phyloP scores from a whole-genome alignment of 495 filamentous ascomycete genomes.

The Darksidea phi region DNA sequence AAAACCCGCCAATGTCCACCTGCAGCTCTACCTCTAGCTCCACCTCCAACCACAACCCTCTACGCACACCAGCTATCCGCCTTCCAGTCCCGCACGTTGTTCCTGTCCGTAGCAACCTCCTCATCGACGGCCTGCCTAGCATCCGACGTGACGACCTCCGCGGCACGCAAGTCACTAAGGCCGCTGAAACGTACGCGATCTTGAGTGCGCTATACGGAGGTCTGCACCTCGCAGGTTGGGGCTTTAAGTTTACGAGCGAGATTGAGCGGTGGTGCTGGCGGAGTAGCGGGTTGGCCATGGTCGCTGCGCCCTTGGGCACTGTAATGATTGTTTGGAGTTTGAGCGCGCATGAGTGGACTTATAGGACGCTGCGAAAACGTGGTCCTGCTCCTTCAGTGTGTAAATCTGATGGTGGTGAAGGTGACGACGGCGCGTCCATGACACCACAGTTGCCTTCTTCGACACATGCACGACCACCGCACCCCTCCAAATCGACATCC shows the following conservation, averaged over 20 bases:
- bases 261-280: background rate
- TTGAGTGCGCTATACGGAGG: background rate
- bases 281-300: background rate
- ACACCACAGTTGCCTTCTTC: background rate
- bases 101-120: conserved; percentile 10
- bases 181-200: background rate
- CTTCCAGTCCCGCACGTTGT: conserved; percentile 10
- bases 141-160: background rate
- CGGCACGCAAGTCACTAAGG: background rate
- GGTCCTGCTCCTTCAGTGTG: no score
- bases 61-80: no score
- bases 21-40: background rate
- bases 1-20: background rate
- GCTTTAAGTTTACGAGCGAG: background rate
- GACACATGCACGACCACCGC: background rate
- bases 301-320: background rate
- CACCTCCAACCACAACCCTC: no score
- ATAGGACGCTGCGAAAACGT: no score
- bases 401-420: background rate
- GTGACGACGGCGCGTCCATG: background rate
- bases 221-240: background rate
- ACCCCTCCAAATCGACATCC: background rate
- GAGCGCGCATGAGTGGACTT: no score
- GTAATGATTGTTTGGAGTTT: background rate
- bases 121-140: conserved; percentile 17